Conservation (phyloP, 331 rosid genomes). For the Cucumis variabilis region DNA sequence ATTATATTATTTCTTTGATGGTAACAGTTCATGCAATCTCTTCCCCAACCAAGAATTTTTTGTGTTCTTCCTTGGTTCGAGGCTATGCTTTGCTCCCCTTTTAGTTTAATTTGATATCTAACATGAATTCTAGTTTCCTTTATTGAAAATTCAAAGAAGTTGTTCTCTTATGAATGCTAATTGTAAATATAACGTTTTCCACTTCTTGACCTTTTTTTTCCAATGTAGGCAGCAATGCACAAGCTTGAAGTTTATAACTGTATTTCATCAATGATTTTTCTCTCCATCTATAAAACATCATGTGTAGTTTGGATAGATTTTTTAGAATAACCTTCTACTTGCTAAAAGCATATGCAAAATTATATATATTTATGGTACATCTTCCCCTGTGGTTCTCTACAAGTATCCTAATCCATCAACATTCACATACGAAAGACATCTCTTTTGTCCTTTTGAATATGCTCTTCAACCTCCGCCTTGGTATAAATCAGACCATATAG, state of each 20-base stretch:
- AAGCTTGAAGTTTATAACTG: slow-evolving; percentile 44
- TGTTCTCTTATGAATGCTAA: background rate
- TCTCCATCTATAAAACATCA: too few species aligned
- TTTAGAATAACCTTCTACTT: background rate
- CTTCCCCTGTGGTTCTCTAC: background rate
- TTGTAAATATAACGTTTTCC: slow-evolving; percentile 13
- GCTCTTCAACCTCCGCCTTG: slow-evolving; percentile 94
- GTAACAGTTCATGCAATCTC: slow-evolving; percentile 4
- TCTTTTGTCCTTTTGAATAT: slow-evolving; percentile 93
- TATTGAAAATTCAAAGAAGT: background rate
- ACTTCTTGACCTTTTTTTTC: slow-evolving; percentile 36
- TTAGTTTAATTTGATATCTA: background rate
- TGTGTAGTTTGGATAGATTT: slow-evolving; percentile 3
- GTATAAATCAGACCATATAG: slow-evolving; percentile 75
- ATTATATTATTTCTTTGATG: background rate
- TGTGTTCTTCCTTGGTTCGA: background rate
- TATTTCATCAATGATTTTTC: too few species aligned
- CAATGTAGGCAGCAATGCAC: slow-evolving; percentile 93
- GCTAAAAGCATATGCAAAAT: background rate
- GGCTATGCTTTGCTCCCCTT: background rate
- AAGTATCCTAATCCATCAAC: slow-evolving; percentile 97
- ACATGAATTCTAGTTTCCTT: background rate
- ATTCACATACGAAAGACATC: slow-evolving; percentile 87
- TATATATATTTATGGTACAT: background rate
- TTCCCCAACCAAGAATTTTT: background rate